Evolutionary conservation across 768 basidiomycete genomes (phyloP).

Genomic region (Suillus spraguei): DNA sequence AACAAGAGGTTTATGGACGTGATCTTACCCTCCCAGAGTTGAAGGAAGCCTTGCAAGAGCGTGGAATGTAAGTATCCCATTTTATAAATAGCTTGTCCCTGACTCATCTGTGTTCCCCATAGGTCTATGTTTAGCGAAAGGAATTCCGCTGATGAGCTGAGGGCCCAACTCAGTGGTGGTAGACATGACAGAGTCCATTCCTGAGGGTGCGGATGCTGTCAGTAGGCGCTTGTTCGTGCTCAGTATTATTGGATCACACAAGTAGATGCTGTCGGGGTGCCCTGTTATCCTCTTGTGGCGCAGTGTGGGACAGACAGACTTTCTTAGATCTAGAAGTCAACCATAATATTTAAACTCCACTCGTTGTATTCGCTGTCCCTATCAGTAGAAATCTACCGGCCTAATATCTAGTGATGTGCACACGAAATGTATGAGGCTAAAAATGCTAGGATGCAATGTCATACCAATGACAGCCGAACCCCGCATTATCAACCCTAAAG

Average conservation of each 20-base stretch:
- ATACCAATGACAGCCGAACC: neutral
- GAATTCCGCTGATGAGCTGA: slow-evolving; percentile 45
- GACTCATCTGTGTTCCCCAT: slow-evolving; percentile 8
- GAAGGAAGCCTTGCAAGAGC: slow-evolving; percentile 68
- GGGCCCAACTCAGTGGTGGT: slow-evolving; percentile 68
- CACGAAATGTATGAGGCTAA: neutral
- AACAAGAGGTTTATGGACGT: slow-evolving; percentile 46
- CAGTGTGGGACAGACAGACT: neutral
- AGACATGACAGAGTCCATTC: slow-evolving; percentile 42
- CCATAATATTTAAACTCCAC: slow-evolving; percentile 6
- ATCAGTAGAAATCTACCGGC: neutral
- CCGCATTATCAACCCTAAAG: neutral
- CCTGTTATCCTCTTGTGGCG: neutral
- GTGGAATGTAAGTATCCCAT: slow-evolving; percentile 65
- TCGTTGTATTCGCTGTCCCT: slow-evolving; percentile 5
- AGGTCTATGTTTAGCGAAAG: slow-evolving; percentile 38
- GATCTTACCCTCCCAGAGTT: slow-evolving; percentile 57
- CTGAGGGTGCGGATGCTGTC: slow-evolving; percentile 39
- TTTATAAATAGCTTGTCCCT: neutral
- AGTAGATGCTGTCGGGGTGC: slow-evolving; percentile 14
- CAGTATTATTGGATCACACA: slow-evolving; percentile 36
- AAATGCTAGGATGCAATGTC: neutral
- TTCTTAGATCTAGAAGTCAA: slow-evolving; percentile 7
- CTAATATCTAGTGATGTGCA: slow-evolving; percentile 5
- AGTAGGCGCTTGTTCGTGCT: slow-evolving; percentile 56